A percentile compares a stretch with the other conserved stretches of the same genome.
Conservation (phyloP, 1,284 basidiomycete genomes). For the Ustanciosporium gigantosporum region DNA sequence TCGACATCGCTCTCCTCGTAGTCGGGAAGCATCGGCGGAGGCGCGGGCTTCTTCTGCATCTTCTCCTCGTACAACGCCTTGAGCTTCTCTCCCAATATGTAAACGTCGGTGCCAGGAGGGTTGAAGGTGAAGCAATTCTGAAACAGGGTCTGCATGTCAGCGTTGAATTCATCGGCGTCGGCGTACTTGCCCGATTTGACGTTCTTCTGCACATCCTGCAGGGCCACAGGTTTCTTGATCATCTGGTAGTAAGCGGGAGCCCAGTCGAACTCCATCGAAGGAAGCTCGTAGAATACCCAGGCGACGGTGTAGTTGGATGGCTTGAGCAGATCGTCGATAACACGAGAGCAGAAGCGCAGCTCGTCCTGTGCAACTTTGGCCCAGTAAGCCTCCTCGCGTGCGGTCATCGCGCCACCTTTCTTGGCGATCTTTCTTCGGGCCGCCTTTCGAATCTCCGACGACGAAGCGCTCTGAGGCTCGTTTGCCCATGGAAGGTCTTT, state of each 20-base stretch:
- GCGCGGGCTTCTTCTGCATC: conserved; percentile 74
- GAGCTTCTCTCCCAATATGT: conserved; percentile 66
- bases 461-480: conserved; percentile 56
- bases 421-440: conserved; percentile 33
- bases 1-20: conserved; percentile 62
- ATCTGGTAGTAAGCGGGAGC: conserved; percentile 83
- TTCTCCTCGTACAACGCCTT: conserved; percentile 87
- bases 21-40: conserved; percentile 50
- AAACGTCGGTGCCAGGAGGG: conserved; percentile 81
- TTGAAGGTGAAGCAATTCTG: conserved; percentile 93
- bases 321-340: conserved; percentile 74
- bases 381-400: conserved; percentile 65
- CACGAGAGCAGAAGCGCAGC: conserved; percentile 77
- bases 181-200: conserved; percentile 77
- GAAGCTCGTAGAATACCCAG: conserved; percentile 87
- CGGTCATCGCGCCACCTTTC: conserved; percentile 38
- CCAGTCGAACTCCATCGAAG: conserved; percentile 77
- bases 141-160: conserved; percentile 92
- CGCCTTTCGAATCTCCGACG: conserved; percentile 32
- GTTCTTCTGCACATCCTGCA: conserved; percentile 66
- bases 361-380: conserved; percentile 77
- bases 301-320: conserved; percentile 77
- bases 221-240: conserved; percentile 91
- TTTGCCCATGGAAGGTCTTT: conserved; percentile 86
- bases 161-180: conserved; percentile 76